These are phyloP conservation scores for Phytophthora boehmeriae DNA, from an alignment of 352 stramenopile genomes.

Conservation along the genomic window DNA sequence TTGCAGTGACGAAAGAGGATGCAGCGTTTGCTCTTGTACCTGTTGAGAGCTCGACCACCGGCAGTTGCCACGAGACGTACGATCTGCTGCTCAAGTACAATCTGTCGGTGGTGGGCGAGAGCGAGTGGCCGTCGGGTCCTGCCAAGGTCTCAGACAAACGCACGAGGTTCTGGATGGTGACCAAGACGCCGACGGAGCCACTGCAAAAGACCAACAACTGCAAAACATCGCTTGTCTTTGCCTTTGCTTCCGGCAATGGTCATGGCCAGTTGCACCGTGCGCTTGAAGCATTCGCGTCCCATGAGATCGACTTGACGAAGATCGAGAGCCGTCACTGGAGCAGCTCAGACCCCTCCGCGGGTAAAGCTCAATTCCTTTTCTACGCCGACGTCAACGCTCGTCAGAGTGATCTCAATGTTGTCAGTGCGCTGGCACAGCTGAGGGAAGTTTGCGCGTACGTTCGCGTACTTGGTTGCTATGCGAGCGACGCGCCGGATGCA, in stretches of 20 bases:
- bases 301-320: constrained; percentile 70
- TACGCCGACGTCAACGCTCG: constrained; percentile 72
- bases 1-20: constrained; percentile 74
- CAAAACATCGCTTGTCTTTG: constrained; percentile 80
- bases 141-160: constrained; percentile 21
- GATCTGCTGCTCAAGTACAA: constrained; percentile 78
- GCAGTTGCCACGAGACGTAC: constrained; percentile 97
- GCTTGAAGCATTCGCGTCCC: constrained; percentile 64
- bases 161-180: constrained; percentile 91
- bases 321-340: constrained; percentile 73
- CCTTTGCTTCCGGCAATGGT: constrained; percentile 66
- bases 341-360: constrained; percentile 10
- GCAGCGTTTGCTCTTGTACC: constrained; percentile 94
- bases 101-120: constrained; percentile 70
- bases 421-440: constrained; percentile 81
- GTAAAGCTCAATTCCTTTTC: constrained; percentile 72
- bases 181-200: constrained; percentile 46
- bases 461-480: constrained; percentile 85
- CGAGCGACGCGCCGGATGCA: constrained; percentile 36
- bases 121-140: constrained; percentile 28
- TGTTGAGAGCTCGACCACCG: constrained; percentile 95
- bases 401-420: constrained; percentile 58
- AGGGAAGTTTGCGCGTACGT: constrained; percentile 82
- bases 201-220: constrained; percentile 33
- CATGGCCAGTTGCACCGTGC: constrained; percentile 67